Evolutionary conservation across 2,329 filamentous ascomycete species (phyloP), one percentile per base, ranked within the genome.

Genomic region (Colletotrichum tanaceti): DNA sequence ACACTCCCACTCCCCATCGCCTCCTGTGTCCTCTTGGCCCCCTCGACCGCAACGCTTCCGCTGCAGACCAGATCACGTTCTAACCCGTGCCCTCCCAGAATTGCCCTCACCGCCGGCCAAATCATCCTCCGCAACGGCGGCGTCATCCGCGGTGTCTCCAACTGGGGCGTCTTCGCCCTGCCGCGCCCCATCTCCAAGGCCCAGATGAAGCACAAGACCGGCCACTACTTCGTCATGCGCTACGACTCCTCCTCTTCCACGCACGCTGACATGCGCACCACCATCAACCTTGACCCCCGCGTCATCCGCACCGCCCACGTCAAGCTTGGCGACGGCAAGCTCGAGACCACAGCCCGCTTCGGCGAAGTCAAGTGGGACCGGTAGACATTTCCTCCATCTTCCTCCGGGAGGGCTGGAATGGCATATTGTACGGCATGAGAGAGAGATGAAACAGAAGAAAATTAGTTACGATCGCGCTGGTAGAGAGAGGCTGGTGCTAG

Each of bases 171-270:
- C 74, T 98, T 96, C 83, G 86, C 91, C 55, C 91, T 99, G 20
- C 95, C 96, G 55, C 91, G 90, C 73, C 89, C 93, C 71, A 86
- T 90, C 68, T 90, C 90, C 71, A 91, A 91, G 77, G 91, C 97
- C 80, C 94, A 98, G 82, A 89, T 91, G 74, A 90, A 89, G 73
- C 91, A 98, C 86, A 88, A 88, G 72, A 87, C 90, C 73, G 96
- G 96, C 63, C 94, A 98, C 84, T 97, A 99, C 86, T 99, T 99
- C 81, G 92, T 97, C 77, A 93, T 99, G 92, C 93, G 96, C 74
- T 99, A 97, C 85, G 96, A 99, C 79, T 84, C 91, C 65, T 91
- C 90, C 68, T 83, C 90, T 9, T 80, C 84, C 58, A 90, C 92
- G 9, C 95, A 98, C 81, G 83, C 92, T 72, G 85, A 89, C 50